A percentile compares a stretch with the other conserved stretches of the same genome.
Evolutionary conservation across 192 early-diverging fungal genomes (phyloP).

Genomic region (Coemansia pectinata): DNA sequence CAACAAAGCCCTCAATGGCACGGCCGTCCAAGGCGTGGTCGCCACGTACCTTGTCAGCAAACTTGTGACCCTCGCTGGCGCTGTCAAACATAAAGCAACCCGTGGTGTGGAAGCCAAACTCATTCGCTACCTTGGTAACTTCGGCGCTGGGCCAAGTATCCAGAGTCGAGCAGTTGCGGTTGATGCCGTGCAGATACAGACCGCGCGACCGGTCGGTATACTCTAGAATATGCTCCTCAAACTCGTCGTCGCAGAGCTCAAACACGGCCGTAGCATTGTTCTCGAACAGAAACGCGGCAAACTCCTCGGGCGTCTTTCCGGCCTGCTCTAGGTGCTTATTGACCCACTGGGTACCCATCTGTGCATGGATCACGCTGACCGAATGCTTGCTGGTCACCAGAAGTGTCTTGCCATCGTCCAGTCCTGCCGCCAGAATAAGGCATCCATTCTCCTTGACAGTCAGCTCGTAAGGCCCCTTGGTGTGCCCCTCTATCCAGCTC

Average conservation of each 20-base stretch:
- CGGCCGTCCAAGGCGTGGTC: constrained; percentile 67
- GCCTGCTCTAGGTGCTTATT: constrained; percentile 61
- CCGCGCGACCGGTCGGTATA: constrained; percentile 78
- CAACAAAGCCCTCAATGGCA: constrained; percentile 90
- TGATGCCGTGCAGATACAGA: constrained; percentile 90
- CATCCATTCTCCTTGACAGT: constrained; percentile 98
- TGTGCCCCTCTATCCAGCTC: constrained; percentile 60
- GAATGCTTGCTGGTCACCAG: constrained; percentile 90
- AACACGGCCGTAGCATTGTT: constrained; percentile 79
- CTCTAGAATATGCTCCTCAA: constrained; percentile 93
- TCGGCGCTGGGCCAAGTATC: constrained; percentile 67
- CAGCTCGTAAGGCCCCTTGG: constrained; percentile 84
- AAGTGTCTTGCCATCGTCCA: constrained; percentile 60
- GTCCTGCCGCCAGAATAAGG: constrained; percentile 79
- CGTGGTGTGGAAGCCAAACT: constrained; percentile 73
- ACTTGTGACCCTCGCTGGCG: constrained; percentile 62
- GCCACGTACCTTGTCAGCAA: constrained; percentile 67
- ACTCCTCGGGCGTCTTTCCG: constrained; percentile 62
- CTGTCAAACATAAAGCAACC: constrained; percentile 59
- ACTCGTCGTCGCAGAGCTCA: constrained; percentile 90
- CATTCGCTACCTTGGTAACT: constrained; percentile 63
- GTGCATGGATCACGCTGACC: constrained; percentile 47
- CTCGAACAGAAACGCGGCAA: constrained; percentile 69
- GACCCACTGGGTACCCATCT: constrained; percentile 77
- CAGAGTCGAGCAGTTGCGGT: constrained; percentile 73